Conservation (phyloP, 2,329 filamentous ascomycete species). For the Diaporthe vexans region DNA sequence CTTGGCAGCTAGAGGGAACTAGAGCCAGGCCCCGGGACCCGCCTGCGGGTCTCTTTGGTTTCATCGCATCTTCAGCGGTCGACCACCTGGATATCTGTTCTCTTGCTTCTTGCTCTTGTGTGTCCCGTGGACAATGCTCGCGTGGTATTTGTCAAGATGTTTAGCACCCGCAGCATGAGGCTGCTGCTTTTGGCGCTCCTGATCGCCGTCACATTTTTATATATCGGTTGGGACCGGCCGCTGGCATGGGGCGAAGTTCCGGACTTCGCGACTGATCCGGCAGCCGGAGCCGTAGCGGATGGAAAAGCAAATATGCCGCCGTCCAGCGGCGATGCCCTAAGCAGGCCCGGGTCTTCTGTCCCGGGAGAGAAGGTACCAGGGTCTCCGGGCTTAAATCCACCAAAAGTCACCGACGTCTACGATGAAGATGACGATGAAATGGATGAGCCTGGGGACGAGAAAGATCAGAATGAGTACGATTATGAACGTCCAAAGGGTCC, state of each 20-base stretch:
- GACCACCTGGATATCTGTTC: neutral
- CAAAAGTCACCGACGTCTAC: neutral
- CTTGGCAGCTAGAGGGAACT: conserved; percentile 8
- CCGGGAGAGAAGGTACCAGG: conserved; percentile 2
- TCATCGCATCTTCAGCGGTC: neutral
- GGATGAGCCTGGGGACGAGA: neutral
- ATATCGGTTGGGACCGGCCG: conserved; percentile 31
- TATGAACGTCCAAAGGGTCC: conserved; percentile 33
- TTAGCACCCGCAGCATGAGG: conserved; percentile 37
- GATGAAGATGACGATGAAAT: neutral
- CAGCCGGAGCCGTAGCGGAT: neutral
- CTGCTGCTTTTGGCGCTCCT: conserved; percentile 35
- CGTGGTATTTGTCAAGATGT: conserved; percentile 32
- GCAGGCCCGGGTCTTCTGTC: neutral
- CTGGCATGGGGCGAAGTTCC: conserved; percentile 16
- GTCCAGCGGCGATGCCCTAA: neutral
- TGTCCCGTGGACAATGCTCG: conserved; percentile 14
- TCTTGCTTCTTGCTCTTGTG: neutral
- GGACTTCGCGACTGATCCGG: neutral
- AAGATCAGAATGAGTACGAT: conserved; percentile 29
- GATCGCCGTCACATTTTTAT: conserved; percentile 34
- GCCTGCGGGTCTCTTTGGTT: conserved; percentile 17
- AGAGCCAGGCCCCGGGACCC: neutral
- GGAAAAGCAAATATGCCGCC: conserved; percentile 4
- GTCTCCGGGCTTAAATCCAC: conserved; percentile 6